A percentile compares a stretch with the other conserved stretches of the same genome.
These are phyloP conservation scores for Dictyostelium capitatum DNA, from an alignment of 78 protist species.

Conservation along the genomic window DNA sequence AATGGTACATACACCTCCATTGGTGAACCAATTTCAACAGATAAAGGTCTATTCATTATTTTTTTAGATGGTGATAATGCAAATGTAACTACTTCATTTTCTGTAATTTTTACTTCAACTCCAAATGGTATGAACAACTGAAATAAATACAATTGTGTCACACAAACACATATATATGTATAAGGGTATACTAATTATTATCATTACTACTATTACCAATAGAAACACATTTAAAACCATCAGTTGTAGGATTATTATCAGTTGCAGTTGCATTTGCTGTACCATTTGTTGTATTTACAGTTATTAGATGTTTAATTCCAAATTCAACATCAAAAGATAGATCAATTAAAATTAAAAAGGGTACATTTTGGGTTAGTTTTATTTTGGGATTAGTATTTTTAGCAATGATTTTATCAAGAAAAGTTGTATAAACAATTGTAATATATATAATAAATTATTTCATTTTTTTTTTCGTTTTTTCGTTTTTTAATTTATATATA, in stretches of 20 bases:
- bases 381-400: constrained; percentile 42
- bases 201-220: background rate
- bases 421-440: background rate
- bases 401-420: constrained; percentile 34
- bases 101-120: background rate
- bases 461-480: too few relatives aligned
- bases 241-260: constrained; percentile 15
- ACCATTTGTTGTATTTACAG: background rate
- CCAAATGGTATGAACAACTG: background rate
- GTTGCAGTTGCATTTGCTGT: constrained; percentile 41
- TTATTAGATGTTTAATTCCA: constrained; percentile 5
- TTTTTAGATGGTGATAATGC: constrained; percentile 10
- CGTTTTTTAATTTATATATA: too few relatives aligned
- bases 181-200: background rate
- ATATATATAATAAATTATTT: too few relatives aligned
- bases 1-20: background rate
- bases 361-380: background rate
- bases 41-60: constrained; percentile 2
- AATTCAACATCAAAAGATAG: background rate
- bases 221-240: constrained; percentile 24
- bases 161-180: background rate
- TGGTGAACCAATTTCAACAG: background rate
- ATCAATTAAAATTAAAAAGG: background rate
- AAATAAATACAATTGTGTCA: background rate
- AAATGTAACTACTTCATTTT: background rate